phyloP scores from a whole-genome alignment of 2,329 filamentous ascomycete genomes.

The Cyclaneusma minus region DNA sequence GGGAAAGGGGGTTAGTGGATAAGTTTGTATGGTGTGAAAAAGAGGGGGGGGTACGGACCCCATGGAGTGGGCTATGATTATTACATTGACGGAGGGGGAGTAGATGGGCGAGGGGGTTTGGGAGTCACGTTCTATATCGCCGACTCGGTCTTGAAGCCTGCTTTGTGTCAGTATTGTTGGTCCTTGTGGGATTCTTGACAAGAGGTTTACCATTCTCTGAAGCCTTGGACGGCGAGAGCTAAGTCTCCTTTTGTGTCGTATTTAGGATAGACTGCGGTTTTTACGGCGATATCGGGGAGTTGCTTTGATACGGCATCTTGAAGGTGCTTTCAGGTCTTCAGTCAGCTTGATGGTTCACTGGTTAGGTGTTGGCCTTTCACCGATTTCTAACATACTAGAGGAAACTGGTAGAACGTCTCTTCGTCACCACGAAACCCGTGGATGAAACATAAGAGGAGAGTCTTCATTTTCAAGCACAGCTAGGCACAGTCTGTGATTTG shows the following conservation, averaged over 20 bases:
- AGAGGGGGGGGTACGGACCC: constrained; percentile 26
- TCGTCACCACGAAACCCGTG: constrained; percentile 62
- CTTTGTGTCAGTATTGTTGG: background rate
- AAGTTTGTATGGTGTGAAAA: too few relatives aligned
- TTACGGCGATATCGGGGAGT: constrained; percentile 42
- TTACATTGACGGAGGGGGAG: constrained; percentile 64
- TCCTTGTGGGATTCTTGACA: background rate
- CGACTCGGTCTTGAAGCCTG: constrained; percentile 68
- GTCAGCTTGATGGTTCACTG: background rate
- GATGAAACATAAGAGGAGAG: constrained; percentile 56
- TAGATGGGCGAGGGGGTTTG: constrained; percentile 61
- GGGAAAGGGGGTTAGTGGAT: constrained; percentile 4
- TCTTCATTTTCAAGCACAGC: constrained; percentile 42
- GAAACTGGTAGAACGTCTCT: constrained; percentile 54
- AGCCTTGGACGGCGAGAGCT: constrained; percentile 30
- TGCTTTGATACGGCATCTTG: constrained; percentile 39
- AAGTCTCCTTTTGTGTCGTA: constrained; percentile 62
- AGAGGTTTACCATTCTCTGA: constrained; percentile 33
- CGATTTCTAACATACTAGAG: constrained; percentile 22
- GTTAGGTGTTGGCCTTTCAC: constrained; percentile 2
- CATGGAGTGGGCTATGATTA: constrained; percentile 75
- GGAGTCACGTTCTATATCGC: constrained; percentile 60
- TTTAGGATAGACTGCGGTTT: constrained; percentile 50
- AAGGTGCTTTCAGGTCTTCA: constrained; percentile 29
- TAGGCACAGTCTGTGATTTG: too few relatives aligned